phyloP scores from a whole-genome alignment of 805 yeast genomes.

The Ascoidea rubescens region DNA sequence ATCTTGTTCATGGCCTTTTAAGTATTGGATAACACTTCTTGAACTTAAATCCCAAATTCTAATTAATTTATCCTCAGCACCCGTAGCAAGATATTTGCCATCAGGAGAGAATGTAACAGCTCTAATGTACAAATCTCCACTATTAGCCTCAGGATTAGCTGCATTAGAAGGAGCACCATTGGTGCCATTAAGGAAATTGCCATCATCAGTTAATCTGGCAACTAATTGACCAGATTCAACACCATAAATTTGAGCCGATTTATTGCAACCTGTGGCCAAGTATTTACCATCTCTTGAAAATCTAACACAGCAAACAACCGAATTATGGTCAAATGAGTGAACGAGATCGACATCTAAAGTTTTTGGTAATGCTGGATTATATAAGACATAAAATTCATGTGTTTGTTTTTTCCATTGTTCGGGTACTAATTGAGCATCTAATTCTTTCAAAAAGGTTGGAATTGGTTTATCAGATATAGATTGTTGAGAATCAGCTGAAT shows the following conservation, averaged over 20 bases:
- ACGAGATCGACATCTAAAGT: slow-evolving; percentile 75
- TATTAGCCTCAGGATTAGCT: slow-evolving; percentile 33
- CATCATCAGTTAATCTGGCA: slow-evolving; percentile 77
- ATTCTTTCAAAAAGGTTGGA: slow-evolving; percentile 68
- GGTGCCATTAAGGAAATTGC: slow-evolving; percentile 25
- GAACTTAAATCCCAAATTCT: slow-evolving; percentile 92
- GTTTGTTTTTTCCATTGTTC: slow-evolving; percentile 71
- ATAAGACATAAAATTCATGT: slow-evolving; percentile 75
- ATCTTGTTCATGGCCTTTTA: slow-evolving; percentile 95
- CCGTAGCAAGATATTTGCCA: slow-evolving; percentile 56
- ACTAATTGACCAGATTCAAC: slow-evolving; percentile 85
- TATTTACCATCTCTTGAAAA: slow-evolving; percentile 85
- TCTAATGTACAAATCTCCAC: slow-evolving; percentile 81
- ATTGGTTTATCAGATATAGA: slow-evolving; percentile 49
- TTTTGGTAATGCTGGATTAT: slow-evolving; percentile 75
- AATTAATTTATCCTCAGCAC: slow-evolving; percentile 80
- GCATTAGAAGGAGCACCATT: slow-evolving; percentile 25
- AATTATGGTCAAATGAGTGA: slow-evolving; percentile 81
- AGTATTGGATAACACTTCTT: slow-evolving; percentile 69
- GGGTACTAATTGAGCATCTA: slow-evolving; percentile 66
- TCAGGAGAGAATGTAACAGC: slow-evolving; percentile 96
- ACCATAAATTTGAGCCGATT: slow-evolving; percentile 85
- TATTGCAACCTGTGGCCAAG: slow-evolving; percentile 94
- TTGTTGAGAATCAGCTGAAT: slow-evolving; percentile 13
- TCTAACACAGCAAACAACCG: slow-evolving; percentile 94